These are phyloP conservation scores for Meyerozyma smithsonii DNA, from an alignment of 1,139 yeast species.

Conservation along the genomic window DNA sequence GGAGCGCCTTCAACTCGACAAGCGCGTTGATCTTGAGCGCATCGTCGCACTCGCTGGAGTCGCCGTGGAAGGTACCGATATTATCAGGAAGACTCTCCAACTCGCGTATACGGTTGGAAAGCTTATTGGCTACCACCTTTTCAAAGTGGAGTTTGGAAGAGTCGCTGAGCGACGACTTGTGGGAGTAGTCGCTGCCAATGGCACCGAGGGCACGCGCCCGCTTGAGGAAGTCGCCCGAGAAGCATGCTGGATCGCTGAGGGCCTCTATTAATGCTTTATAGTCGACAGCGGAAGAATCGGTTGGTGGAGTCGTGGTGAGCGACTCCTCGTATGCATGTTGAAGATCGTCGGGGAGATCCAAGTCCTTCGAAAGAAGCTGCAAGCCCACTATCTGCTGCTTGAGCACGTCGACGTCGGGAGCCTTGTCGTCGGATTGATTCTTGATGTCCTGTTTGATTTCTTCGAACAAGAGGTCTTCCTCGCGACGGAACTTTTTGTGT, in stretches of 20 bases:
- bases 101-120: slow-evolving; percentile 68
- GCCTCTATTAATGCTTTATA: neutral
- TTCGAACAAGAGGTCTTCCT: slow-evolving; percentile 21
- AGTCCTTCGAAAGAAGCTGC: slow-evolving; percentile 70
- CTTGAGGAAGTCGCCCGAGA: neutral
- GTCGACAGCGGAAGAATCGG: slow-evolving; percentile 4
- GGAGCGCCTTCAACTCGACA: slow-evolving; percentile 77
- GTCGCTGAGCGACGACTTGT: slow-evolving; percentile 1
- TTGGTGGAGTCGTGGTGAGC: slow-evolving; percentile 1
- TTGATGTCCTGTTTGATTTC: slow-evolving; percentile 10
- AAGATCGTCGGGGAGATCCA: slow-evolving; percentile 61
- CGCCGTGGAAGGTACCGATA: slow-evolving; percentile 56
- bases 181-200: neutral
- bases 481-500: slow-evolving; percentile 22
- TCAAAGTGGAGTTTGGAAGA: slow-evolving; percentile 37
- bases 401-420: slow-evolving; percentile 48
- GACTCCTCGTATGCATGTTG: slow-evolving; percentile 18
- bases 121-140: slow-evolving; percentile 46
- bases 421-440: slow-evolving; percentile 6
- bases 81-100: slow-evolving; percentile 76
- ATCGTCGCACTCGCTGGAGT: slow-evolving; percentile 35
- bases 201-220: slow-evolving; percentile 1
- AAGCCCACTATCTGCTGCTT: slow-evolving; percentile 70
- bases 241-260: neutral
- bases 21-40: slow-evolving; percentile 57